These are phyloP conservation scores for Priceomyces carsonii DNA, from an alignment of 805 yeast genomes.

Conservation along the genomic window DNA sequence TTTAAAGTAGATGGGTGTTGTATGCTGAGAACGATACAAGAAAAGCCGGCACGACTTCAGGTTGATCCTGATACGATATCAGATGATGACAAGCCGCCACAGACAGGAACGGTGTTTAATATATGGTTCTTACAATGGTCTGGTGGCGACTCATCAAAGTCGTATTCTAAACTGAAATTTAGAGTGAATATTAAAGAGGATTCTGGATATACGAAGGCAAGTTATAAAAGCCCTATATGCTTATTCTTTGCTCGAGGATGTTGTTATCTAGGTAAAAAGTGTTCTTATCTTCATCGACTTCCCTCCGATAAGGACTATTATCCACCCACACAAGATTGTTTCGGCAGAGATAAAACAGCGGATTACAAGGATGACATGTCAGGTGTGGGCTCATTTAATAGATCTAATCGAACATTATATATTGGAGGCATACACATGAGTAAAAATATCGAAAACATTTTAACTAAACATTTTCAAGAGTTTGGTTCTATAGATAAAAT, in stretches of 20 bases:
- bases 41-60: conserved; percentile 67
- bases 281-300: conserved; percentile 75
- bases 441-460: conserved; percentile 33
- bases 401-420: conserved; percentile 71
- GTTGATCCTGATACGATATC: conserved; percentile 60
- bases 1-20: too few relatives aligned
- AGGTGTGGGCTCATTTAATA: conserved; percentile 82
- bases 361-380: conserved; percentile 90
- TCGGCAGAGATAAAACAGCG: conserved; percentile 85
- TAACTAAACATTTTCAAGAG: conserved; percentile 55
- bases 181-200: conserved; percentile 63
- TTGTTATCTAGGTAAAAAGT: conserved; percentile 75
- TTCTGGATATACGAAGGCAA: conserved; percentile 75
- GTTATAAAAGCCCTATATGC: conserved; percentile 60
- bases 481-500: conserved; percentile 77
- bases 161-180: conserved; percentile 54
- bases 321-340: conserved; percentile 76
- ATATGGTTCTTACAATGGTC: conserved; percentile 92
- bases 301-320: conserved; percentile 62
- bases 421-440: conserved; percentile 59
- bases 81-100: conserved; percentile 68
- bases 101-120: conserved; percentile 78
- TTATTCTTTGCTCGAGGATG: conserved; percentile 86
- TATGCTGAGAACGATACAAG: neutral
- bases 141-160: conserved; percentile 60